These are phyloP conservation scores for Steccherinum ochraceum DNA, from an alignment of 768 basidiomycete species.

Conservation along the genomic window DNA sequence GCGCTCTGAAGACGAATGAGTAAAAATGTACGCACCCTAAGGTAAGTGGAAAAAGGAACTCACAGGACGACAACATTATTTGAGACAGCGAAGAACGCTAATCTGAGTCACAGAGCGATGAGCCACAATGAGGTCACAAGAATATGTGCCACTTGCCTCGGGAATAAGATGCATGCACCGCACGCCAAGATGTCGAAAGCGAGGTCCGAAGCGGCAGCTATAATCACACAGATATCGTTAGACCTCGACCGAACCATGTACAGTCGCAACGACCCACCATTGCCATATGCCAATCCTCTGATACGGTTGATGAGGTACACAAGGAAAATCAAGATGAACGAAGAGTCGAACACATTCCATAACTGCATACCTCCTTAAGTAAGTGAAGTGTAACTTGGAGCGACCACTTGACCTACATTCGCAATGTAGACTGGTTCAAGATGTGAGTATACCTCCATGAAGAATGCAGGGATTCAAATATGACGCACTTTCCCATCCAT, in stretches of 20 bases:
- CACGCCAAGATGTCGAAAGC: constrained; percentile 83
- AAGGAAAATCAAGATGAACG: constrained; percentile 64
- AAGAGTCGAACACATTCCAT: constrained; percentile 87
- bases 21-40: constrained; percentile 6
- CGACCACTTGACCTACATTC: constrained; percentile 41
- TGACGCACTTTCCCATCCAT: constrained; percentile 79
- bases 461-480: neutral
- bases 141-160: constrained; percentile 40
- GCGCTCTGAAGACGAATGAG: constrained; percentile 34
- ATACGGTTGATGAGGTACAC: constrained; percentile 61
- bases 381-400: neutral
- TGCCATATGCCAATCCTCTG: constrained; percentile 47
- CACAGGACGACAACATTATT: constrained; percentile 78
- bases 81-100: constrained; percentile 76
- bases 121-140: constrained; percentile 2
- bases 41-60: constrained; percentile 18
- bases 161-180: constrained; percentile 81
- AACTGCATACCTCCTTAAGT: constrained; percentile 40
- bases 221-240: constrained; percentile 6
- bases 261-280: constrained; percentile 34
- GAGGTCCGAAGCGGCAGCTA: constrained; percentile 46
- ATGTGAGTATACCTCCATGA: neutral
- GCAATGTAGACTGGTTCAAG: constrained; percentile 72
- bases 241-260: constrained; percentile 5
- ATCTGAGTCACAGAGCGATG: constrained; percentile 26